Evolutionary conservation across 129 eudicot genomes (phyloP).

Genomic region (Arctium minus): DNA sequence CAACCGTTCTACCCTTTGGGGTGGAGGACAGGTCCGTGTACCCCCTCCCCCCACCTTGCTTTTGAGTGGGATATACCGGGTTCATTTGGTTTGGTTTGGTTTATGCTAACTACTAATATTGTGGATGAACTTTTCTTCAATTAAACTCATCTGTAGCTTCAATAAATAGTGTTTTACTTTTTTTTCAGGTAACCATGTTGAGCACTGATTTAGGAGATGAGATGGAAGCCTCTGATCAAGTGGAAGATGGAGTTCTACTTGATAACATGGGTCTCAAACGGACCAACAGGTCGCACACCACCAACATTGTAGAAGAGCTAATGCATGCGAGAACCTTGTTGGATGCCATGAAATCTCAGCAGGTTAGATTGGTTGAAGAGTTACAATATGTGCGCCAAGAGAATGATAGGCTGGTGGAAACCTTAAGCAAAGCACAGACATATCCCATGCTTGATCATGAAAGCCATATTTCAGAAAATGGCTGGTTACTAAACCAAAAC

Average conservation of each 20-base stretch:
- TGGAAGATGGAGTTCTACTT: conserved; percentile 23
- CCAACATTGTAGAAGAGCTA: conserved; percentile 39
- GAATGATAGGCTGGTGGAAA: conserved; percentile 43
- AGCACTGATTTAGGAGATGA: conserved; percentile 33
- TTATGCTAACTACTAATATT: neutral
- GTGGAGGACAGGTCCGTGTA: neutral
- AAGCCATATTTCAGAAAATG: conserved; percentile 12
- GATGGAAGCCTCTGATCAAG: conserved; percentile 22
- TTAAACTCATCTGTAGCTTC: neutral
- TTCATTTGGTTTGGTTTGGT: neutral
- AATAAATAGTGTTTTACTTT: conserved; percentile 7
- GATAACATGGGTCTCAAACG: conserved; percentile 25
- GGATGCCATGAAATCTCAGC: conserved; percentile 59
- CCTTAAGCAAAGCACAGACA: conserved; percentile 30
- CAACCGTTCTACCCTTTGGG: neutral
- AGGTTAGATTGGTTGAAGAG: conserved; percentile 48
- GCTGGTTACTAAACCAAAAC: conserved; percentile 15
- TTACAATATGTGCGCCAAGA: conserved; percentile 45
- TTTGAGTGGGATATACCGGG: neutral
- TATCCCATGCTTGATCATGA: conserved; percentile 19
- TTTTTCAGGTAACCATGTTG: conserved; percentile 34
- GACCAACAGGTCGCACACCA: conserved; percentile 13
- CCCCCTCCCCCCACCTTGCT: neutral
- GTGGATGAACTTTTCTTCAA: neutral
- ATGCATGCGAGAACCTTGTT: conserved; percentile 41